Base-by-base conservation (phyloP, 179 eudicot genomes). In the Spinacia oleracea region DNA sequence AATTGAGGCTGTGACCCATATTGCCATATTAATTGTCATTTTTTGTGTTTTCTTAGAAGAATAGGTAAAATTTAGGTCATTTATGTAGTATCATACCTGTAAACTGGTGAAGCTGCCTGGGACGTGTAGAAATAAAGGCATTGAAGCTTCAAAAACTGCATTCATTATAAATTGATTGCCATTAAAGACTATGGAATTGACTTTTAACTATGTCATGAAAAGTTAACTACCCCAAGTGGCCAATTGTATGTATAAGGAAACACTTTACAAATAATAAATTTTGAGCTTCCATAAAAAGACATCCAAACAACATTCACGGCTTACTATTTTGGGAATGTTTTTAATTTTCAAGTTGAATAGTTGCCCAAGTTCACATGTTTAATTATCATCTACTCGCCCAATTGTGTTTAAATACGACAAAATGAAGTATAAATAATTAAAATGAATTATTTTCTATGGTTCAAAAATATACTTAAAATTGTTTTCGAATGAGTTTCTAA, bases 31-130 rank as follows among this genome's bases (percentile, higher is more conserved):
- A 25, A 25, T 2, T 59, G 9, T 23, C 8, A 12, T 25, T 18
- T 2, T 60, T 60, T 25, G 12, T 46, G 50, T 46, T 46, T 14
- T 10, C 16, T 10, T 46, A 46, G 12, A 10, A 3, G 50, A 46
- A 2, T 46, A 3, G 20, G 5, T 53, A 0, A 0, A 18, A 18
- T 5, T 23, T 1, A 25, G 32, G 1, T 43, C 34, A 70, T 70
- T 4, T 68, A 40, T 8, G n/a, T n/a, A n/a, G n/a, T 5, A 31
- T 25, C 32, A 25, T 72, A 72, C 75, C 75, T 72, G 62, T 72
- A 51, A 32, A 27, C 75, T 27, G 75, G 75, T 32, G 75, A 72
- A 16, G 29, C 75, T 32, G 63, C 75, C 45, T 72, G 75, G 16
- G 75, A 72, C 2, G 75, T 72, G 75, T 72, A 72, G 29, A 72